Evolutionary conservation across 352 stramenopile genomes (phyloP).

Genomic region (Globisporangium parvum): DNA sequence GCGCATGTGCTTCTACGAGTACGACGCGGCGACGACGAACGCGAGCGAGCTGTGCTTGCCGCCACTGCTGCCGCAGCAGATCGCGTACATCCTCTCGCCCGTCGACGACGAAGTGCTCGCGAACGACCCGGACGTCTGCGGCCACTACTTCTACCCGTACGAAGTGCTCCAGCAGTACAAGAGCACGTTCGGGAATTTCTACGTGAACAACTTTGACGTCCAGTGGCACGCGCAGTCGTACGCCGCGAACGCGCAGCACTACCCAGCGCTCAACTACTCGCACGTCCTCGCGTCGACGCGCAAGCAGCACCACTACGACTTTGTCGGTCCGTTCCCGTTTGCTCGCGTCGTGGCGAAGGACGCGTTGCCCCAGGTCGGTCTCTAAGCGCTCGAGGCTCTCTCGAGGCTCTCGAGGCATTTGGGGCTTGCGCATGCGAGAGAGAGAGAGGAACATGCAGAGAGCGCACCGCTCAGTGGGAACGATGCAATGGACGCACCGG

Average conservation of each 20-base stretch:
- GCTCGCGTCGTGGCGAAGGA: slow-evolving; percentile 46
- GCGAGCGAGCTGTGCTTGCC: slow-evolving; percentile 56
- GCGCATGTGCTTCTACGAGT: slow-evolving; percentile 68
- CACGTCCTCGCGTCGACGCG: slow-evolving; percentile 51
- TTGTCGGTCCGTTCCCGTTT: slow-evolving; percentile 64
- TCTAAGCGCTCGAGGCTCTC: no score
- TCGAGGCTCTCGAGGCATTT: no score
- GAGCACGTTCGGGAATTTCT: slow-evolving; percentile 54
- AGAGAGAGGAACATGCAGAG: no score
- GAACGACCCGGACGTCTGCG: slow-evolving; percentile 64
- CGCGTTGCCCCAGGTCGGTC: slow-evolving; percentile 6
- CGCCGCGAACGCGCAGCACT: slow-evolving; percentile 41
- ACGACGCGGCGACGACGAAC: slow-evolving; percentile 33
- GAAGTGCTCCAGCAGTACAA: slow-evolving; percentile 54
- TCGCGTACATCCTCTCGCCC: slow-evolving; percentile 52
- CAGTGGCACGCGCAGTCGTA: slow-evolving; percentile 66
- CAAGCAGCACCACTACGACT: slow-evolving; percentile 61
- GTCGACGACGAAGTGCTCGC: slow-evolving; percentile 39
- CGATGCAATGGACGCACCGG: no score
- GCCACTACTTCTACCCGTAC: slow-evolving; percentile 76
- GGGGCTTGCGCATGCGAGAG: no score
- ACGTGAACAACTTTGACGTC: slow-evolving; percentile 68
- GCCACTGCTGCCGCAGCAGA: slow-evolving; percentile 47
- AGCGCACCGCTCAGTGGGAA: no score
- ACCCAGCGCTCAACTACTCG: slow-evolving; percentile 49